These are phyloP conservation scores for Diddensiella transvaalensis DNA, from an alignment of 805 yeast species.

Conservation along the genomic window DNA sequence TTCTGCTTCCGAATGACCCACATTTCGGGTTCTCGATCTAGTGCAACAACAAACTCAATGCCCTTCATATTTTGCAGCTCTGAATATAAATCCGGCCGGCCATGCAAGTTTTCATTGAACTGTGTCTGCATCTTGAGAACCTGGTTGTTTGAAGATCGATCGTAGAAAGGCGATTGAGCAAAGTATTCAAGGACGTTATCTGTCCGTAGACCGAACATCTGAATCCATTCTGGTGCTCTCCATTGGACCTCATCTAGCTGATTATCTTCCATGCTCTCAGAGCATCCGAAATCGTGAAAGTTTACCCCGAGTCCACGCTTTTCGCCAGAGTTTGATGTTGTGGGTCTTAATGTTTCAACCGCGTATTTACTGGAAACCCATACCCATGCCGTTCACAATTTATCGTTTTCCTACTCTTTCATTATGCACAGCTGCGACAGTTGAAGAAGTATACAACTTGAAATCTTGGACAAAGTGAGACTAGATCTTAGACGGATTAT, in stretches of 20 bases:
- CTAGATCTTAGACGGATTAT: background rate
- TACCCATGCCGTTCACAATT: too few species aligned
- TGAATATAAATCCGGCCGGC: constrained; percentile 41
- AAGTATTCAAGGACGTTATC: constrained; percentile 92
- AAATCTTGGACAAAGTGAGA: background rate
- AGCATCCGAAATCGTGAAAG: background rate
- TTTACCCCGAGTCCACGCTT: background rate
- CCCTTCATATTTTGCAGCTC: constrained; percentile 80
- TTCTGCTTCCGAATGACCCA: constrained; percentile 88
- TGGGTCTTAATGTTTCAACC: too few species aligned
- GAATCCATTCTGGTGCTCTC: constrained; percentile 98
- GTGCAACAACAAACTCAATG: constrained; percentile 71
- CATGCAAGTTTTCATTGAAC: constrained; percentile 52
- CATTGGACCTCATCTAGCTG: constrained; percentile 86
- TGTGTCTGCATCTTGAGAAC: constrained; percentile 94
- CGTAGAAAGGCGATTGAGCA: constrained; percentile 91
- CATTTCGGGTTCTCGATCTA: constrained; percentile 81
- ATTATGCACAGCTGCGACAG: too few species aligned
- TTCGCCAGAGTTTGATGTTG: background rate
- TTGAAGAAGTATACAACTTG: too few species aligned
- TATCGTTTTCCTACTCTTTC: too few species aligned
- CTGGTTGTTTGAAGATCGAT: constrained; percentile 90
- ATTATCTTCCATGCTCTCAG: constrained; percentile 17
- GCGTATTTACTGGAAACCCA: too few species aligned
- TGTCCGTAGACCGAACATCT: constrained; percentile 71